phyloP scores from a whole-genome alignment of 805 yeast genomes.

The Ogataea zsoltii region DNA sequence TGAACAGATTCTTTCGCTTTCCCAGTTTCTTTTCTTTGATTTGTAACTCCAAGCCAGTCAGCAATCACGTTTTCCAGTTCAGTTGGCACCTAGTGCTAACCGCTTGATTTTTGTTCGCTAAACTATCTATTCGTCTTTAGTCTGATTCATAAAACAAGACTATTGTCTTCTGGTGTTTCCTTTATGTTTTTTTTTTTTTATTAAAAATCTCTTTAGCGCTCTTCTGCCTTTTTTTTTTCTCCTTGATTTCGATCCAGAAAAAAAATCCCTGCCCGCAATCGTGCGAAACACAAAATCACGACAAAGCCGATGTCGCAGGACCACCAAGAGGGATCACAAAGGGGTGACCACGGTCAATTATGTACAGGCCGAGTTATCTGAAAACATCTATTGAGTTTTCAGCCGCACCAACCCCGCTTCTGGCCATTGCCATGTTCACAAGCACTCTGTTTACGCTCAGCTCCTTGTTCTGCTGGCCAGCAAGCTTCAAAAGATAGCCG shows the following conservation, averaged over 20 bases:
- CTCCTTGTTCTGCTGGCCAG: slow-evolving; percentile 3
- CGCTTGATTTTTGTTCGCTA: slow-evolving; percentile 1
- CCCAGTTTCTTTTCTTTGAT: not conserved
- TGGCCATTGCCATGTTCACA: slow-evolving; percentile 12
- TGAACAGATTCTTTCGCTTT: not conserved
- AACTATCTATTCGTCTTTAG: not conserved
- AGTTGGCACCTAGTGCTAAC: not conserved
- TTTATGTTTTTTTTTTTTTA: slow-evolving; percentile 3
- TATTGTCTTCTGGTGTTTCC: not conserved
- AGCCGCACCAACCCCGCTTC: not conserved
- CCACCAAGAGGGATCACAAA: not conserved
- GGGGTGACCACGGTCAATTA: too few species aligned
- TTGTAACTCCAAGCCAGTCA: not conserved
- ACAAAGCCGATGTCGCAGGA: not conserved
- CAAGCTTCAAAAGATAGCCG: slow-evolving; percentile 11
- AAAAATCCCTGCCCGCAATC: not conserved
- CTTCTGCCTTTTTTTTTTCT: not conserved
- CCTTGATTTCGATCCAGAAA: not conserved
- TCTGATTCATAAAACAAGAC: slow-evolving; percentile 2
- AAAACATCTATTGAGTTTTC: slow-evolving; percentile 2
- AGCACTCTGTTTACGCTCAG: slow-evolving; percentile 7
- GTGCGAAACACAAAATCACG: not conserved
- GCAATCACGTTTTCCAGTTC: not conserved
- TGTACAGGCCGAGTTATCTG: not conserved
- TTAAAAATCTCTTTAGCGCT: slow-evolving; percentile 1